Evolutionary conservation across 345 rosid species (phyloP), one percentile per base, ranked within the genome.

Genomic region (Acer saccharum): DNA sequence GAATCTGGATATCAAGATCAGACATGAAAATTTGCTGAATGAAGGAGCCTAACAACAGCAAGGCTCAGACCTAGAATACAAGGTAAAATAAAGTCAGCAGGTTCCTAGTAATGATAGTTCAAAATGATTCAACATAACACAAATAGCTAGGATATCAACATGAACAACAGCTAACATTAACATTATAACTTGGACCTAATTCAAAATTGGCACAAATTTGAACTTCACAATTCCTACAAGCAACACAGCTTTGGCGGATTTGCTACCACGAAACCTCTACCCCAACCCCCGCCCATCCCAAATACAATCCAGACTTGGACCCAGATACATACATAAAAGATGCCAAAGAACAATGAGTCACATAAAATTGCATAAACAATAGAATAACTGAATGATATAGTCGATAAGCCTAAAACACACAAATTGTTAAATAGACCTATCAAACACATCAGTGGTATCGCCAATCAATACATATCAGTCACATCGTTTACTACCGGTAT

Each of bases 1-100:
- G 97, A 84, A 88, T 75, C 87, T 88, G 91, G 88, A 74, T 29
- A 83, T 90, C 97, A 55, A 87, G 86, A 65, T 91, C 95, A 89
- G 97, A 93, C 93, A 93, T 91, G 92, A 91, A 91, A 73, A 81
- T 89, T 81, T 23, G 81, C 80, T 84, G 72, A 69, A 73, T 63
- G 61, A 79, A 57, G 82, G 87, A 80, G 83, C 58, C 78, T 50
- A 80, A 65, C 80, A 74, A 83, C 88, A 80, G 69, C 74, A 65
- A 77, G 41, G 84, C 92, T 88, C 83, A 86, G 85, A 84, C 84
- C 92, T 88, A 73, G 25, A 77, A n/a, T 21, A 21, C 50, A 71
- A 29, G 14, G 25, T 39, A n/a, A 60, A 78, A 52, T 6, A 16
- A 25, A 41, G 65, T 54, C 68, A 66, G 71, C 57, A 44, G 2